Base-by-base conservation (phyloP, 805 yeast genomes). In the Monosporozyma yasuniensis region DNA sequence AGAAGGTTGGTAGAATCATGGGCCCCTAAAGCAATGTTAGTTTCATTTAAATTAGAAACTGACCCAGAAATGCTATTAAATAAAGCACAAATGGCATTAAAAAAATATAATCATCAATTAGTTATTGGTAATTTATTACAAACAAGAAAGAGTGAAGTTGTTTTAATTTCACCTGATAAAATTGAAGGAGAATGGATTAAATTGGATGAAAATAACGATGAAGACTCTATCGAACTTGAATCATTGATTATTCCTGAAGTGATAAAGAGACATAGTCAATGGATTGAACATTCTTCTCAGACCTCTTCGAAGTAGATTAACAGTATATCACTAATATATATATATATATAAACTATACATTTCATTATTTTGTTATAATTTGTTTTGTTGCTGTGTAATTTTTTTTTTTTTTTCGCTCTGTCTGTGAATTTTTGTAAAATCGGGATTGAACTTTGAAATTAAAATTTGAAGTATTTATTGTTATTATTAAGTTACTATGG, bases 11-110 rank as follows among this genome's bases (percentile, higher is more conserved):
- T 89, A 1, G 95, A 87, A 56, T 77, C 81, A 12, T 93, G 98
- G 98, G 96, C 96, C 0, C 96, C 96, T 2, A 78, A 81, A 11
- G 93, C 97, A 1, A 85, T 88, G 95, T 86, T 93, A 49, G 85
- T 91, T 0, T 85, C 96, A 18, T 91, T 91, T 71, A 91, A 91
- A 65, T 75, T 91, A 47, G 99, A 91, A 61, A 91, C 99, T 0
- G 98, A 91, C 64, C 64, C 68, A 47, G 57, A 71, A 11, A 77
- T 91, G 18, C 70, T 91, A 55, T 74, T 88, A 44, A 70, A 74
- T 50, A 91, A 91, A 68, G 86, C 96, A 12, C 72, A 72, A 46
- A 80, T 76, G 50, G 96, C 98, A 0, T 73, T 91, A 52, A 78
- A 78, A 22, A 74, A 96, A 51, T 91, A 91, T 66, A 83, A 81